phyloP scores from a whole-genome alignment of 805 yeast genomes.

The Candida chauliodis region DNA sequence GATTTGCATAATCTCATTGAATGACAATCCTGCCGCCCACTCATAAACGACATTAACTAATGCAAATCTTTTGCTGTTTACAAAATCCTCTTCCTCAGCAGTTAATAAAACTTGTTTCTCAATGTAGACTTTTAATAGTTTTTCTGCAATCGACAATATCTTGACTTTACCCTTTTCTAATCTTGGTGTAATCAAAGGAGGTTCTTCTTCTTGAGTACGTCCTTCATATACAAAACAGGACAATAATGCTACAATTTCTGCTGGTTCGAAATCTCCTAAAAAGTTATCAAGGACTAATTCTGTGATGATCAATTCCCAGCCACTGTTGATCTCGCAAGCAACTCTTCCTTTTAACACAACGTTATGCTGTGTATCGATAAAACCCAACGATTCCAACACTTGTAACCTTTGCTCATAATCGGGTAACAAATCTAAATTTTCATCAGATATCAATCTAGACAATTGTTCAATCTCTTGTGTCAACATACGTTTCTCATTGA shows the following conservation, averaged over 20 bases:
- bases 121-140: slow-evolving; percentile 57
- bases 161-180: slow-evolving; percentile 64
- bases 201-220: slow-evolving; percentile 59
- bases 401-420: slow-evolving; percentile 87
- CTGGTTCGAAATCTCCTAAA: slow-evolving; percentile 89
- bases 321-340: slow-evolving; percentile 88
- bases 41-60: slow-evolving; percentile 92
- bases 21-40: slow-evolving; percentile 94
- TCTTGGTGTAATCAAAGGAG: slow-evolving; percentile 68
- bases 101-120: slow-evolving; percentile 72
- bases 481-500: slow-evolving; percentile 45
- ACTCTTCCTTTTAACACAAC: slow-evolving; percentile 88
- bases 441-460: slow-evolving; percentile 70
- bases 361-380: slow-evolving; percentile 71
- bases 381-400: slow-evolving; percentile 75
- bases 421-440: slow-evolving; percentile 84
- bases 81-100: slow-evolving; percentile 79
- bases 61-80: slow-evolving; percentile 82
- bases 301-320: slow-evolving; percentile 86
- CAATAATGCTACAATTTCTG: slow-evolving; percentile 91
- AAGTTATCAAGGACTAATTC: slow-evolving; percentile 89
- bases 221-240: slow-evolving; percentile 96
- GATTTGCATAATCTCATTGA: slow-evolving; percentile 84
- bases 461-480: slow-evolving; percentile 51
- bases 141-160: slow-evolving; percentile 67